Evolutionary conservation across 164 flowering plant genomes (phyloP).

Genomic region (Vitis cinerea): DNA sequence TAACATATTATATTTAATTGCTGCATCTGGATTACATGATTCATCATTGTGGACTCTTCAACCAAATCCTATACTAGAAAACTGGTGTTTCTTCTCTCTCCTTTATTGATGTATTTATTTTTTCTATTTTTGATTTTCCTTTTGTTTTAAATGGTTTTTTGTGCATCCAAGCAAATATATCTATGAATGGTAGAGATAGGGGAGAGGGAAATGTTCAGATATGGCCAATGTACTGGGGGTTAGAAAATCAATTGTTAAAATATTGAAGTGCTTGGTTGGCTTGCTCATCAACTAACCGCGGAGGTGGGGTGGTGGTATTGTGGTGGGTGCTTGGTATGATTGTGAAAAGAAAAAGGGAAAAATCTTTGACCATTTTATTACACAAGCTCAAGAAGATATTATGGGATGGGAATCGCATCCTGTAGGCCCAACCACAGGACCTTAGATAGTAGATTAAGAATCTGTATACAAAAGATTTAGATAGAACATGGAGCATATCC

Average conservation of each 20-base stretch:
- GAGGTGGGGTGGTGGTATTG: too few species aligned
- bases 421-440: background rate
- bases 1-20: background rate
- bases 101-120: background rate
- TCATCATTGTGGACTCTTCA: background rate
- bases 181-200: too few species aligned
- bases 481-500: background rate
- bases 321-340: too few species aligned
- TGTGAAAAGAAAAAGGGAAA: too few species aligned
- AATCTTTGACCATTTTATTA: too few species aligned
- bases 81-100: background rate
- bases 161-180: background rate
- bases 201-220: background rate
- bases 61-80: background rate
- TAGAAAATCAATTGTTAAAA: background rate
- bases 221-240: background rate
- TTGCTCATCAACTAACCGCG: background rate
- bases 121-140: background rate
- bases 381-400: too few species aligned
- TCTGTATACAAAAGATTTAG: background rate
- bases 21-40: background rate
- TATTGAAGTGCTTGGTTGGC: background rate
- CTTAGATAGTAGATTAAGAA: background rate
- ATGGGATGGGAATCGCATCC: too few species aligned
- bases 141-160: background rate